Evolutionary conservation across 306 rosid species (phyloP).

Genomic region (Citrullus mucosospermus): DNA sequence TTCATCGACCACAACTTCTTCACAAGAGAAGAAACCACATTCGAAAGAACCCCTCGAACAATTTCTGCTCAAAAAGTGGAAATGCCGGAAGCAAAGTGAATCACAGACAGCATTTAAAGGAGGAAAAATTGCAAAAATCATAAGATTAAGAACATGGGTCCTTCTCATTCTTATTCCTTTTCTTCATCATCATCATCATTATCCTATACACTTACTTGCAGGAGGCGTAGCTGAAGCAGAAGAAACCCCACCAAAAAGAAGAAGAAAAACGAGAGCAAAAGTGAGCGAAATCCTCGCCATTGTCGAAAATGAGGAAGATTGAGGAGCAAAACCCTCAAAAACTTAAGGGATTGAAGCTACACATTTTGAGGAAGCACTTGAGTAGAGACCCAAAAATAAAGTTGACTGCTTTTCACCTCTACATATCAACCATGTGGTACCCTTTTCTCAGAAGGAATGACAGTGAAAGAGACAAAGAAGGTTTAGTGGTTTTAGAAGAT

Average conservation of each 20-base stretch:
- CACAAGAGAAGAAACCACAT: slow-evolving; percentile 69
- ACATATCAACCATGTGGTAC: slow-evolving; percentile 13
- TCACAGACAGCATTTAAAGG: not conserved
- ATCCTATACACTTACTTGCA: slow-evolving; percentile 46
- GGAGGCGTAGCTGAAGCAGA: slow-evolving; percentile 74
- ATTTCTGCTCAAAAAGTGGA: slow-evolving; percentile 40
- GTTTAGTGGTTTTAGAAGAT: slow-evolving; percentile 20
- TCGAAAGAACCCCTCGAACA: slow-evolving; percentile 66
- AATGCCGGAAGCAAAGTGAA: slow-evolving; percentile 1
- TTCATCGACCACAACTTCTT: slow-evolving; percentile 83
- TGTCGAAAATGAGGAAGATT: slow-evolving; percentile 14
- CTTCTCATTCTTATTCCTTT: not conserved
- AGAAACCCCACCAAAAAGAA: slow-evolving; percentile 39
- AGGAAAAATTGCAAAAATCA: not conserved
- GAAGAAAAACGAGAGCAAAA: slow-evolving; percentile 29
- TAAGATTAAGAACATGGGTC: not conserved
- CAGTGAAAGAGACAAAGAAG: slow-evolving; percentile 27
- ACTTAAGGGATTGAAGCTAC: slow-evolving; percentile 17
- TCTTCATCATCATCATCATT: not conserved
- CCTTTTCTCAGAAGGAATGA: slow-evolving; percentile 20
- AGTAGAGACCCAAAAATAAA: slow-evolving; percentile 23
- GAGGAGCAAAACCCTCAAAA: slow-evolving; percentile 22
- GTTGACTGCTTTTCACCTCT: slow-evolving; percentile 17
- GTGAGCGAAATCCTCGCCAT: slow-evolving; percentile 36
- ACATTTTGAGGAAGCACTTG: slow-evolving; percentile 22